Evolutionary conservation across 805 yeast species (phyloP).

Genomic region (Barnettozyma pratensis): DNA sequence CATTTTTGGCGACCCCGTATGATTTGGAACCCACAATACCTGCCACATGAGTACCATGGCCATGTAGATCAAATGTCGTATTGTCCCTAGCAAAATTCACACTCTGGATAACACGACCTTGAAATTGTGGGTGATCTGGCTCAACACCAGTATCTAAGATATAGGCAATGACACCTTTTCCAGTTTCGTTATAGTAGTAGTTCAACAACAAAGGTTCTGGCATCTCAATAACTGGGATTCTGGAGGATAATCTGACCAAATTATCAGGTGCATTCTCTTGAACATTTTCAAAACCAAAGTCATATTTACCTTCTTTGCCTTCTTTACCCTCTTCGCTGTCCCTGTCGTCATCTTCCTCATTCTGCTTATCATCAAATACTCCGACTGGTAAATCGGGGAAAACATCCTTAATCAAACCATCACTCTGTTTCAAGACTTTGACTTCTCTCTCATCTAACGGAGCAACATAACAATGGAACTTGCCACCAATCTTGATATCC

Average conservation of each 20-base stretch:
- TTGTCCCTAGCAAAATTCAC: conserved; percentile 50
- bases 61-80: conserved; percentile 50
- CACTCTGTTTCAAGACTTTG: conserved; percentile 3
- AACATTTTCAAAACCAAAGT: conserved; percentile 10
- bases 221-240: conserved; percentile 23
- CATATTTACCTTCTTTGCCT: background rate
- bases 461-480: conserved; percentile 8
- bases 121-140: conserved; percentile 52
- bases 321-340: background rate
- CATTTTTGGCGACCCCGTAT: conserved; percentile 78
- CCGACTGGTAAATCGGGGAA: conserved; percentile 41
- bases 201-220: conserved; percentile 19
- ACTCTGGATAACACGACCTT: conserved; percentile 56
- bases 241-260: conserved; percentile 53
- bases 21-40: conserved; percentile 77
- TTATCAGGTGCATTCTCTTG: conserved; percentile 57
- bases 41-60: conserved; percentile 94
- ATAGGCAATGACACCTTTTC: conserved; percentile 64
- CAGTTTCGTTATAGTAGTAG: conserved; percentile 48
- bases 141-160: conserved; percentile 79
- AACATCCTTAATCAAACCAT: conserved; percentile 1
- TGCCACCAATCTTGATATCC: conserved; percentile 6
- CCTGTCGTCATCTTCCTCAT: too few species aligned
- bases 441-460: conserved; percentile 3
- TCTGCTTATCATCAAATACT: conserved; percentile 37